phyloP scores from a whole-genome alignment of 768 basidiomycete genomes.

The Paxillus rubicundulus region DNA sequence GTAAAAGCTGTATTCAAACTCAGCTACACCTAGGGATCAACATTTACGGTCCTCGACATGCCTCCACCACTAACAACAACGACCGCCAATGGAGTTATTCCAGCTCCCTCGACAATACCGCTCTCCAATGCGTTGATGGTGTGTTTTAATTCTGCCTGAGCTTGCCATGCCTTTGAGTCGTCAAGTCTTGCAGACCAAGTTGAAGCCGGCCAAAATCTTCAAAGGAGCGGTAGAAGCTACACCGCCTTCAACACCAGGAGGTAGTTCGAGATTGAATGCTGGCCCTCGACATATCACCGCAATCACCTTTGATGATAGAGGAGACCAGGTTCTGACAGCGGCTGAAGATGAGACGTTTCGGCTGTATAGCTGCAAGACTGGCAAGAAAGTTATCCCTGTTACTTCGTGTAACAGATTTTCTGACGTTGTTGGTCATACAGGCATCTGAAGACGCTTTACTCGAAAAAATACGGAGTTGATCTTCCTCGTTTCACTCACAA shows the following conservation, averaged over 20 bases:
- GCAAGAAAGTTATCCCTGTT: constrained; percentile 73
- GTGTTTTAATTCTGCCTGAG: constrained; percentile 1
- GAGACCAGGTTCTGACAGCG: constrained; percentile 82
- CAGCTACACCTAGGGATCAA: constrained; percentile 36
- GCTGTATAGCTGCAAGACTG: constrained; percentile 83
- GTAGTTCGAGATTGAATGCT: constrained; percentile 32
- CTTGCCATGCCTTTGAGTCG: neutral
- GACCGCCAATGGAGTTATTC: constrained; percentile 33
- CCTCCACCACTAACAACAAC: constrained; percentile 41
- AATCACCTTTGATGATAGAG: constrained; percentile 87
- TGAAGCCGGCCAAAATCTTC: constrained; percentile 90
- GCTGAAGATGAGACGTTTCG: constrained; percentile 92
- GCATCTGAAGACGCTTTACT: constrained; percentile 73
- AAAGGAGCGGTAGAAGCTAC: constrained; percentile 69
- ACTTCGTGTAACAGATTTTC: constrained; percentile 18
- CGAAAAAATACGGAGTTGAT: constrained; percentile 97
- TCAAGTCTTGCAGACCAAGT: constrained; percentile 48
- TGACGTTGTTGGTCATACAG: constrained; percentile 42
- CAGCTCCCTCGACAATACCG: constrained; percentile 35
- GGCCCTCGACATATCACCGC: constrained; percentile 79
- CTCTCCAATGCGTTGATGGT: constrained; percentile 57
- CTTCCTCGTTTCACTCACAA: constrained; percentile 94
- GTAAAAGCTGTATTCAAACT: constrained; percentile 49
- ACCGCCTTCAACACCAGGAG: constrained; percentile 46
- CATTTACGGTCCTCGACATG: constrained; percentile 19